Percentiles rank a stretch among this genome's conserved stretches.
Conservation (phyloP, 1,284 basidiomycete genomes). For the Apiotrichum sp. region DNA sequence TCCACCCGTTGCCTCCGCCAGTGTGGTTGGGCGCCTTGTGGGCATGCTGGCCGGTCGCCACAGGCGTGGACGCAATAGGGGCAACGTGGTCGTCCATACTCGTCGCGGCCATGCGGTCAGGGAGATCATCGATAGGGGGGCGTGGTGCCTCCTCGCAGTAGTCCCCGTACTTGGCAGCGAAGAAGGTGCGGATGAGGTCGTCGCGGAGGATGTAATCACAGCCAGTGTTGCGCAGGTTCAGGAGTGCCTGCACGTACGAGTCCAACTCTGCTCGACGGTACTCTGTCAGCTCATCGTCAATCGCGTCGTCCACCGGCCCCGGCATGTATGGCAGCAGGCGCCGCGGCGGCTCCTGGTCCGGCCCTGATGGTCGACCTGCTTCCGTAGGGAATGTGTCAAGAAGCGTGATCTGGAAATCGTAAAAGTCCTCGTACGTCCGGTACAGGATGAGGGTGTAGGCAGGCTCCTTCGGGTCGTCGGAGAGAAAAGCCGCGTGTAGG, state of each 20-base stretch:
- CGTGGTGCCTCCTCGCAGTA: conserved; percentile 64
- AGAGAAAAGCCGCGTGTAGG: conserved; percentile 79
- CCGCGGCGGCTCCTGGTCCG: conserved; percentile 47
- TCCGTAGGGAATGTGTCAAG: conserved; percentile 81
- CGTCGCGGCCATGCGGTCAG: conserved; percentile 41
- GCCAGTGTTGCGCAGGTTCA: conserved; percentile 55
- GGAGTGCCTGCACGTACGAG: conserved; percentile 76
- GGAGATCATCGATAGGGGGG: conserved; percentile 58
- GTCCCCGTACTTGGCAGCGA: conserved; percentile 82
- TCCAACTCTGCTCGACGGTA: conserved; percentile 78
- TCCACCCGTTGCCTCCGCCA: conserved; percentile 2
- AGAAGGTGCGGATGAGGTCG: conserved; percentile 73
- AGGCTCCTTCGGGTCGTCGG: conserved; percentile 59
- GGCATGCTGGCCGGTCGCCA: not conserved
- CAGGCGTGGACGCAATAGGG: not conserved
- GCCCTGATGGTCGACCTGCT: conserved; percentile 60
- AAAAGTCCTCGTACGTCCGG: conserved; percentile 96
- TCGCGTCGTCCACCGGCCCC: conserved; percentile 69
- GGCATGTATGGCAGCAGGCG: conserved; percentile 94
- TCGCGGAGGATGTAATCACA: conserved; percentile 76
- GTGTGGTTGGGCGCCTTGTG: not conserved
- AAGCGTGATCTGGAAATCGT: conserved; percentile 89
- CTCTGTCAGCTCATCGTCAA: conserved; percentile 80
- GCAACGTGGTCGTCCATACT: conserved; percentile 19
- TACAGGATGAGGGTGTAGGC: conserved; percentile 83